These are phyloP conservation scores for Domatiomyces catenatus DNA, from an alignment of 2,329 filamentous ascomycete species.

Conservation along the genomic window DNA sequence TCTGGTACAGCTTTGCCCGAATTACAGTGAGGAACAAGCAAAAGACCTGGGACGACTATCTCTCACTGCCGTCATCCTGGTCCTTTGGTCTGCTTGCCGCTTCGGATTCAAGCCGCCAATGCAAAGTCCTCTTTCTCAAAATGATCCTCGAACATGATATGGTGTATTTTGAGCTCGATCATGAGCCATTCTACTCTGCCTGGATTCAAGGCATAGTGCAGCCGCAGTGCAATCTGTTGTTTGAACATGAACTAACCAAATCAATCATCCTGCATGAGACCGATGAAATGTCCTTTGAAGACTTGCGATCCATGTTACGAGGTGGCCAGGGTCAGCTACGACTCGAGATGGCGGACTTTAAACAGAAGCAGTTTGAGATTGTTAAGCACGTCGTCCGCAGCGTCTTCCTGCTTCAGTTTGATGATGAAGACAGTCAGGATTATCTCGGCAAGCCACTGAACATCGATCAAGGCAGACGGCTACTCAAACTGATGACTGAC, in stretches of 20 bases:
- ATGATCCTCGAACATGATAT: slow-evolving; percentile 3
- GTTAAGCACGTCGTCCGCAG: slow-evolving; percentile 8
- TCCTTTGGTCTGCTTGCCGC: slow-evolving; percentile 5
- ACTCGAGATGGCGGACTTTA: slow-evolving; percentile 4
- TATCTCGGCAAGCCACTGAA: slow-evolving; percentile 1
- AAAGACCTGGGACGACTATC: slow-evolving; percentile 7
- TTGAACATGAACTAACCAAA: slow-evolving; percentile 9
- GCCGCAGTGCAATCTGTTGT: slow-evolving; percentile 2
- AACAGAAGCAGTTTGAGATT: slow-evolving; percentile 7
- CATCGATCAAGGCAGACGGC: slow-evolving; percentile 2
- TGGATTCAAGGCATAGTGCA: slow-evolving; percentile 7
- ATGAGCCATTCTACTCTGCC: slow-evolving; percentile 5
- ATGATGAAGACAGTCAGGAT: slow-evolving; percentile 1
- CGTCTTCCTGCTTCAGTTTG: slow-evolving; percentile 3
- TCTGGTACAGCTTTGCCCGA: slow-evolving; percentile 8
- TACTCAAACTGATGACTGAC: slow-evolving; percentile 6
- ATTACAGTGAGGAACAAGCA: slow-evolving; percentile 3
- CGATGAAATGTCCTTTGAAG: slow-evolving; percentile 4
- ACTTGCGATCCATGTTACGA: slow-evolving; percentile 1
- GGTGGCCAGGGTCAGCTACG: neutral
- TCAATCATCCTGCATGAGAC: slow-evolving; percentile 5
- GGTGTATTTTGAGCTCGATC: slow-evolving; percentile 2
- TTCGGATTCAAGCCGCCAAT: slow-evolving; percentile 4
- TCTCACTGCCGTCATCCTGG: slow-evolving; percentile 1
- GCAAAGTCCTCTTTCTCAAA: slow-evolving; percentile 9